A percentile compares a stretch with the other conserved stretches of the same genome.
phyloP scores from a whole-genome alignment of 257 asterid species.

The Salvia rosmarinus region DNA sequence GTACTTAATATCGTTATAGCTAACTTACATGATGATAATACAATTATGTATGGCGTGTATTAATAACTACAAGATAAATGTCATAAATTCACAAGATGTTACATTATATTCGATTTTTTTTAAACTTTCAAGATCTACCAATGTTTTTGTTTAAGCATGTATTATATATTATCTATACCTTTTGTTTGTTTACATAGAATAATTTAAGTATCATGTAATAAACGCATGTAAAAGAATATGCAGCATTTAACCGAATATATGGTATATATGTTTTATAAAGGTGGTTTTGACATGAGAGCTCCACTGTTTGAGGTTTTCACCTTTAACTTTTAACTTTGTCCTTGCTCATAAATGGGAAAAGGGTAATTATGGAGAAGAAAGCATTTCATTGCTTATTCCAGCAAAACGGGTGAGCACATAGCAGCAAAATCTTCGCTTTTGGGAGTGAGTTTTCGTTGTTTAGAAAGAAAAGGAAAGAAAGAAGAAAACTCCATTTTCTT shows the following conservation, averaged over 20 bases:
- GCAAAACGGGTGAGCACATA: slow-evolving; percentile 54
- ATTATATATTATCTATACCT: too few species aligned
- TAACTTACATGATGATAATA: too few species aligned
- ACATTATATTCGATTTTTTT: too few species aligned
- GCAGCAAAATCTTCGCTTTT: slow-evolving; percentile 48
- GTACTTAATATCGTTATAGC: too few species aligned
- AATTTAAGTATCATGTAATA: too few species aligned
- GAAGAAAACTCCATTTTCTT: slow-evolving; percentile 14
- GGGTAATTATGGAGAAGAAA: slow-evolving; percentile 32
- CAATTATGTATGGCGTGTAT: too few species aligned
- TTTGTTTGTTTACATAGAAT: too few species aligned
- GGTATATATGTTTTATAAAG: background rate
- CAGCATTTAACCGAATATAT: background rate
- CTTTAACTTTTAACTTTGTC: slow-evolving; percentile 32
- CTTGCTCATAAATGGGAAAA: slow-evolving; percentile 44
- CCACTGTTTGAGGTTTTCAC: slow-evolving; percentile 8
- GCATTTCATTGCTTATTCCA: slow-evolving; percentile 46
- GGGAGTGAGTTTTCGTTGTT: slow-evolving; percentile 30
- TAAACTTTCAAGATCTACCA: too few species aligned
- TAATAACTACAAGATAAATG: too few species aligned
- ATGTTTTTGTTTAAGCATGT: too few species aligned
- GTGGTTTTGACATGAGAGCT: background rate
- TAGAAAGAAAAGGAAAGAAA: background rate
- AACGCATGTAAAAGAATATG: background rate
- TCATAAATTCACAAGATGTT: too few species aligned